Evolutionary conservation across 257 asterid species (phyloP).

Genomic region (Vinca minor): DNA sequence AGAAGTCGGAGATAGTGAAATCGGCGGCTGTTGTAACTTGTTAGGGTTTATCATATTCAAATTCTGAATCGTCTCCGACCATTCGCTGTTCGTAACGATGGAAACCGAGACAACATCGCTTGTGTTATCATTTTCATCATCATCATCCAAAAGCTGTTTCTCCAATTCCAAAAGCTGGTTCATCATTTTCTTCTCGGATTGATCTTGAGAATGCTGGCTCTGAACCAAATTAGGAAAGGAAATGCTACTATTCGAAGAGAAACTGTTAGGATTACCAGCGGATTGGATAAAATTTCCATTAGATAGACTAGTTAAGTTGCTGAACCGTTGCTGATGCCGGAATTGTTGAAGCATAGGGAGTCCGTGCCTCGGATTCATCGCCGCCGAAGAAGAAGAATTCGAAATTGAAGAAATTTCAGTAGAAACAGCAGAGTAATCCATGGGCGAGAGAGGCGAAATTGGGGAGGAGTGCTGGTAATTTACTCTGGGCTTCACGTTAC

Average conservation of each 20-base stretch:
- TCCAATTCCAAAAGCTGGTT: conserved; percentile 61
- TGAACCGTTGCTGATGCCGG: conserved; percentile 23
- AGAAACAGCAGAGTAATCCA: conserved; percentile 40
- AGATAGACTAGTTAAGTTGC: neutral
- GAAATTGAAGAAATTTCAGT: conserved; percentile 36
- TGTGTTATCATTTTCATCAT: conserved; percentile 32
- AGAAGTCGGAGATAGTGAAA: conserved; percentile 62
- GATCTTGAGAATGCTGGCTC: conserved; percentile 18
- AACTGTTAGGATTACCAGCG: conserved; percentile 15
- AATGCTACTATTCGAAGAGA: conserved; percentile 11
- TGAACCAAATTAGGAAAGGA: conserved; percentile 31
- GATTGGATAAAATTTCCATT: conserved; percentile 5
- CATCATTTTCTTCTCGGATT: conserved; percentile 46
- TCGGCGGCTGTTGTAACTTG: conserved; percentile 19
- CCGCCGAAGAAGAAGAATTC: conserved; percentile 31
- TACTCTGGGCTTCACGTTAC: conserved; percentile 60
- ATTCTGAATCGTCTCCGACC: conserved; percentile 66
- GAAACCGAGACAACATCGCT: conserved; percentile 43
- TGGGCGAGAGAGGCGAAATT: conserved; percentile 47
- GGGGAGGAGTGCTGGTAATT: conserved; percentile 47
- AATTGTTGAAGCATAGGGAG: conserved; percentile 45
- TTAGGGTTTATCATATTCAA: conserved; percentile 26
- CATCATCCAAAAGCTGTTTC: conserved; percentile 60
- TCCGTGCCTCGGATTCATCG: conserved; percentile 36
- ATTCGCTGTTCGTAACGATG: conserved; percentile 54